These are phyloP conservation scores for Trametes coccinea DNA, from an alignment of 768 basidiomycete species.

Conservation along the genomic window DNA sequence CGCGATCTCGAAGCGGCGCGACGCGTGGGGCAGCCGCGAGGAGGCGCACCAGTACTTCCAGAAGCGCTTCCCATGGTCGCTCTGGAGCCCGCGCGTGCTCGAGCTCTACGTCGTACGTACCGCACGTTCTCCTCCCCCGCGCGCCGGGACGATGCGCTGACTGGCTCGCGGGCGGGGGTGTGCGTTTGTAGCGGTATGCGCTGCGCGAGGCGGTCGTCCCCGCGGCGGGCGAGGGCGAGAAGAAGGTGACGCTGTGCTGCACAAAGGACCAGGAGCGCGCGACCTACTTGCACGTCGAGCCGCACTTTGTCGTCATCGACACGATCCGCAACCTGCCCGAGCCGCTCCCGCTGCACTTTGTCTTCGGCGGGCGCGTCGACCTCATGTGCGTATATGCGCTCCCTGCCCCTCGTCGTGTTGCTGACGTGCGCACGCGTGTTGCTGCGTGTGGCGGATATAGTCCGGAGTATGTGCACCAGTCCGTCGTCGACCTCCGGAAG, in stretches of 20 bases:
- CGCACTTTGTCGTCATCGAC: slow-evolving; percentile 17
- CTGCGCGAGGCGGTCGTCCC: not conserved
- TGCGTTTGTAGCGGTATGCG: not conserved
- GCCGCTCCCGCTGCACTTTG: not conserved
- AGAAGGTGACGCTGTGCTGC: slow-evolving; percentile 10
- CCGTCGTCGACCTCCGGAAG: not conserved
- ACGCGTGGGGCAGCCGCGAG: slow-evolving; percentile 12
- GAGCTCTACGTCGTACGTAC: slow-evolving; percentile 14
- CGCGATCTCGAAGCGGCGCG: slow-evolving; percentile 9
- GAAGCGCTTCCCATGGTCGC: slow-evolving; percentile 14
- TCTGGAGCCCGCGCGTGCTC: slow-evolving; percentile 15
- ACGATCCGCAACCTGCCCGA: slow-evolving; percentile 8
- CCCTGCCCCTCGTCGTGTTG: no score
- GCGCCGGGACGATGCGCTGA: no score
- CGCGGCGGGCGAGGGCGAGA: not conserved
- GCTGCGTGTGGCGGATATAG: no score
- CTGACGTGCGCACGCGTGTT: no score
- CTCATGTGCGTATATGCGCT: slow-evolving; percentile 10
- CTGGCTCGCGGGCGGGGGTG: no score
- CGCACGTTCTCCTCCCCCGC: not conserved
- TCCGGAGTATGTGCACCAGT: not conserved
- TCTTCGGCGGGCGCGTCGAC: slow-evolving; percentile 16
- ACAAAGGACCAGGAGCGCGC: slow-evolving; percentile 11
- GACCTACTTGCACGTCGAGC: slow-evolving; percentile 5
- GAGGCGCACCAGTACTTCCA: slow-evolving; percentile 14